Percentiles rank a stretch among this genome's conserved stretches.
phyloP scores from a whole-genome alignment of 2,329 filamentous ascomycete genomes.

The Mycosphaerella sp. region DNA sequence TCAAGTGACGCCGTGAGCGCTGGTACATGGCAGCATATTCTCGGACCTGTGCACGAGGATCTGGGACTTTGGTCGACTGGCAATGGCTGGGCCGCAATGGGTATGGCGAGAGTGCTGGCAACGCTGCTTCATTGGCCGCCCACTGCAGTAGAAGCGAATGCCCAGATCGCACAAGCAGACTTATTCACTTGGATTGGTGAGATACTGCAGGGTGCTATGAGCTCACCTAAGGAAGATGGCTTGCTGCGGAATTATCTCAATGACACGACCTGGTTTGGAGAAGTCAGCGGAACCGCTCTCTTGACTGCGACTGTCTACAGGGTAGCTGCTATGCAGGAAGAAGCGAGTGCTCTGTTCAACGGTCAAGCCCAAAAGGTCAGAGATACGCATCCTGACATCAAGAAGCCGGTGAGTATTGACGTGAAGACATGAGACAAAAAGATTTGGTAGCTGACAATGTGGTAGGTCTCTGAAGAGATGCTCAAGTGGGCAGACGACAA shows the following conservation, averaged over 20 bases:
- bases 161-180: constrained; percentile 11
- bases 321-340: constrained; percentile 27
- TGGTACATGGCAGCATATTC: constrained; percentile 45
- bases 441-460: background rate
- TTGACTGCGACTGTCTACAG: constrained; percentile 43
- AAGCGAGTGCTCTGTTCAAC: constrained; percentile 11
- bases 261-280: constrained; percentile 39
- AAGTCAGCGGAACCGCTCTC: constrained; percentile 45
- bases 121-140: constrained; percentile 31
- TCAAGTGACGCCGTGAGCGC: constrained; percentile 17
- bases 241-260: constrained; percentile 17
- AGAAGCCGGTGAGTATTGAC: constrained; percentile 2
- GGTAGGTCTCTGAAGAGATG: constrained; percentile 12
- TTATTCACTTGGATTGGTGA: constrained; percentile 35
- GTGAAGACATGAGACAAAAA: background rate
- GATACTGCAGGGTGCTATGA: constrained; percentile 37
- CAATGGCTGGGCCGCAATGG: constrained; percentile 46
- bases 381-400: constrained; percentile 5
- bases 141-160: constrained; percentile 3
- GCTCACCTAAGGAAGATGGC: constrained; percentile 25
- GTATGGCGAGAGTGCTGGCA: constrained; percentile 44
- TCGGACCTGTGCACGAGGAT: constrained; percentile 33
- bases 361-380: constrained; percentile 8
- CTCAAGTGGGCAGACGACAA: constrained; percentile 41
- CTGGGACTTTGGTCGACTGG: constrained; percentile 44